These are phyloP conservation scores for Carex kokanica DNA, from an alignment of 176 grass and related monocot species.

Conservation along the genomic window DNA sequence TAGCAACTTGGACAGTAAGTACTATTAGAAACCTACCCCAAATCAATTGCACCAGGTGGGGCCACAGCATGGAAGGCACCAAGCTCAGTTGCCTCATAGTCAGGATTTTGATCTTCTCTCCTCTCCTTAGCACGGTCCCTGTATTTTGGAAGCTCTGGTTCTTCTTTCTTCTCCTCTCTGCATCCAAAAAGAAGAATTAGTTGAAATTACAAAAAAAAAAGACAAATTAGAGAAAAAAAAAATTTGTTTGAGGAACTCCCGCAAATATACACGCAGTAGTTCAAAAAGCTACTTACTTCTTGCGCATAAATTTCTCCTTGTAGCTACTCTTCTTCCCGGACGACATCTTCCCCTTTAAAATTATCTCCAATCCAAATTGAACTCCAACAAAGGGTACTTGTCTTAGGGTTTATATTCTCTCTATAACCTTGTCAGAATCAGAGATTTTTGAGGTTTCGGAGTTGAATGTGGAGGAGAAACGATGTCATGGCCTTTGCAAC, in stretches of 20 bases:
- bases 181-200: constrained; percentile 14
- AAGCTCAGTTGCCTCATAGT: constrained; percentile 92
- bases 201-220: neutral
- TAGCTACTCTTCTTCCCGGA: constrained; percentile 76
- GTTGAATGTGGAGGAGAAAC: neutral
- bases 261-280: neutral
- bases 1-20: neutral
- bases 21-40: constrained; percentile 42
- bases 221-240: neutral
- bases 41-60: constrained; percentile 79
- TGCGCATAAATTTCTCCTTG: constrained; percentile 84
- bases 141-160: constrained; percentile 70
- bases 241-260: neutral
- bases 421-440: neutral
- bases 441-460: neutral
- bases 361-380: too few species aligned
- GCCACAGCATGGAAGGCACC: constrained; percentile 98
- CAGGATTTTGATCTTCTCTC: constrained; percentile 97
- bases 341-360: constrained; percentile 75
- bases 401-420: neutral
- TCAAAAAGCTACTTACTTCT: constrained; percentile 49
- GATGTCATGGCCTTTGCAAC: neutral
- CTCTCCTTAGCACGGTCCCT: constrained; percentile 94
- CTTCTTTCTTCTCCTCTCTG: constrained; percentile 93
- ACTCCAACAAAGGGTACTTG: too few species aligned